Percentiles rank a stretch among this genome's conserved stretches.
These are phyloP conservation scores for Plectosphaerella cucumerina DNA, from an alignment of 2,329 filamentous ascomycete species.

Conservation along the genomic window DNA sequence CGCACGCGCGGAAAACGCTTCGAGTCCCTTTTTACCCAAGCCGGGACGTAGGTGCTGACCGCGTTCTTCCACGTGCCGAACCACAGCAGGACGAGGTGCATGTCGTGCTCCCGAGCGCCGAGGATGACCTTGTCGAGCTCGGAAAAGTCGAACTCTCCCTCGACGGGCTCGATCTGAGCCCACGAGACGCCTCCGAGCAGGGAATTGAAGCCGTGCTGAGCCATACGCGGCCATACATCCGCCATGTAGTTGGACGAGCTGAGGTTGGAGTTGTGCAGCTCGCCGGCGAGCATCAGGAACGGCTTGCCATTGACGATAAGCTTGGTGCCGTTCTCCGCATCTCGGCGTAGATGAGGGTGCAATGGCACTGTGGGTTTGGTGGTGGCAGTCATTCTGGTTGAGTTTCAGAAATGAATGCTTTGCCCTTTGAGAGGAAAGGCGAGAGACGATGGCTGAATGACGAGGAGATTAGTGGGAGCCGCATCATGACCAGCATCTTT, in stretches of 20 bases:
- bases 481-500: too few relatives aligned
- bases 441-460: too few relatives aligned
- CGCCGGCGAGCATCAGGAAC: constrained; percentile 24
- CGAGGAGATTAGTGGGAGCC: too few relatives aligned
- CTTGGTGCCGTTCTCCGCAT: constrained; percentile 20
- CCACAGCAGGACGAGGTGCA: constrained; percentile 30
- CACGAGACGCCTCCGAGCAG: constrained; percentile 28
- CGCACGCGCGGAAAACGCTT: constrained; percentile 27
- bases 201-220: constrained; percentile 27
- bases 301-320: constrained; percentile 30
- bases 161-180: constrained; percentile 28
- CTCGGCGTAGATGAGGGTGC: constrained; percentile 10
- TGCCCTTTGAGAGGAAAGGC: too few relatives aligned
- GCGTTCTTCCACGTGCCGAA: constrained; percentile 33
- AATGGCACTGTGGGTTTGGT: neutral
- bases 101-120: constrained; percentile 20
- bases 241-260: constrained; percentile 16
- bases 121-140: constrained; percentile 25
- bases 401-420: neutral
- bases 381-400: neutral
- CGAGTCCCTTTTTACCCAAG: constrained; percentile 26
- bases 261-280: constrained; percentile 24
- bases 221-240: constrained; percentile 19
- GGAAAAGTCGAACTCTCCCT: constrained; percentile 26
- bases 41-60: constrained; percentile 25